These are phyloP conservation scores for Mycena galopus DNA, from an alignment of 768 basidiomycete species.

Conservation along the genomic window DNA sequence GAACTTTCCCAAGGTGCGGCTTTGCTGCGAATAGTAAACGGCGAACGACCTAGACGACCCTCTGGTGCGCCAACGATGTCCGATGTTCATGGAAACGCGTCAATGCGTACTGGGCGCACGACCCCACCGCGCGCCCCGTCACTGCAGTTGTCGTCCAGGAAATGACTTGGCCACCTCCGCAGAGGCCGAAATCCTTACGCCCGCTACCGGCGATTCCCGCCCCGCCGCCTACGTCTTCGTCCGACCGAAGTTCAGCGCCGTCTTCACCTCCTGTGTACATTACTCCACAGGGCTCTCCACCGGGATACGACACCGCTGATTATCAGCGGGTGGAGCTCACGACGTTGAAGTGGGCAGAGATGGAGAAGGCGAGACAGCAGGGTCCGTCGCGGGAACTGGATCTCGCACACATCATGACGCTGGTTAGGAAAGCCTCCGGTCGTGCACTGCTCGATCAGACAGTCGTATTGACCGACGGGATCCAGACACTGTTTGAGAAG, in stretches of 20 bases:
- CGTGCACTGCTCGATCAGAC: slow-evolving; percentile 2
- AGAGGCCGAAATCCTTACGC: not conserved
- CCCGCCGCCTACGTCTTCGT: not conserved
- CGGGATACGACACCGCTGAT: slow-evolving; percentile 1
- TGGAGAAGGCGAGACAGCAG: slow-evolving; percentile 12
- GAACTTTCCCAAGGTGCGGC: slow-evolving; percentile 11
- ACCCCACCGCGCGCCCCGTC: not conserved
- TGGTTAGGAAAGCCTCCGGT: not conserved
- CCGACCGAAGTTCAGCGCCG: not conserved
- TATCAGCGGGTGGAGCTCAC: slow-evolving; percentile 5
- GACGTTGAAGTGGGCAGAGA: slow-evolving; percentile 6
- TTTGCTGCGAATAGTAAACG: slow-evolving; percentile 5
- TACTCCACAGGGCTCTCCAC: slow-evolving; percentile 5
- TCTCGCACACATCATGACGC: slow-evolving; percentile 9
- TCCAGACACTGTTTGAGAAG: slow-evolving; percentile 6
- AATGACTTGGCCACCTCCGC: not conserved
- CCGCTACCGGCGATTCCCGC: not conserved
- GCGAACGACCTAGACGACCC: slow-evolving; percentile 9
- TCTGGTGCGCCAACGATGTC: slow-evolving; percentile 4
- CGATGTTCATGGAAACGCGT: slow-evolving; percentile 2
- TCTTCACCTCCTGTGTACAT: slow-evolving; percentile 5
- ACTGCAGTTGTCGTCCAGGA: slow-evolving; percentile 4
- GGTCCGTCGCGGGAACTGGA: slow-evolving; percentile 15
- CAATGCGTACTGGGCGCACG: slow-evolving; percentile 6
- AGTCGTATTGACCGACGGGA: slow-evolving; percentile 4